Conservation (phyloP, 2,329 filamentous ascomycete species). For the Diplodia scrobiculata region DNA sequence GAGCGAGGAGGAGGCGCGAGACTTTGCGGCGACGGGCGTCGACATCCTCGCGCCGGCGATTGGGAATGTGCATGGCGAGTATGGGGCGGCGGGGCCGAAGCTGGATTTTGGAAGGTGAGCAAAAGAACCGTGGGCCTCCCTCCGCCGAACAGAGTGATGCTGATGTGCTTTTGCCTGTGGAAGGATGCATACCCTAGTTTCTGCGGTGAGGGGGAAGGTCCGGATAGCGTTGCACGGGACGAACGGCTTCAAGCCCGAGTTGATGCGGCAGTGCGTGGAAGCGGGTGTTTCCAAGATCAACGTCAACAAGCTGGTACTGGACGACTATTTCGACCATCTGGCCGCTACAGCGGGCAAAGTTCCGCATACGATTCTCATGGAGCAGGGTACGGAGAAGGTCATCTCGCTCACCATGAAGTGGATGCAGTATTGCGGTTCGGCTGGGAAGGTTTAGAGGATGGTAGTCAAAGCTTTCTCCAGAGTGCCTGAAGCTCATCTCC, state of each 20-base stretch:
- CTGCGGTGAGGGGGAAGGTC: conserved; percentile 45
- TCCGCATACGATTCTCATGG: conserved; percentile 48
- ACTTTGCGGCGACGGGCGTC: conserved; percentile 70
- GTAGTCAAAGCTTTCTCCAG: conserved; percentile 7
- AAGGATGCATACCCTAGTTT: background rate
- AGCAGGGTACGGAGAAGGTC: conserved; percentile 48
- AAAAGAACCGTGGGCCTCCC: background rate
- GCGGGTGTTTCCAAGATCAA: conserved; percentile 60
- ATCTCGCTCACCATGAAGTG: conserved; percentile 50
- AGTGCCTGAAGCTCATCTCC: conserved; percentile 9
- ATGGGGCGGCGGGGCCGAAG: conserved; percentile 60
- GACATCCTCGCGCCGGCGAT: conserved; percentile 73
- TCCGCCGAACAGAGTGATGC: background rate
- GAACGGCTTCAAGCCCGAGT: conserved; percentile 56
- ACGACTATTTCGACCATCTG: conserved; percentile 51
- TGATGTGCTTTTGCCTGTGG: background rate
- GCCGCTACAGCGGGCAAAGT: conserved; percentile 44
- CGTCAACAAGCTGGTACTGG: conserved; percentile 58
- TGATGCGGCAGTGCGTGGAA: conserved; percentile 56
- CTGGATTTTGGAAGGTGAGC: conserved; percentile 35
- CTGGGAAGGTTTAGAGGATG: conserved; percentile 46
- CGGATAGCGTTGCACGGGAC: conserved; percentile 60
- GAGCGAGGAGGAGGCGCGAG: conserved; percentile 66
- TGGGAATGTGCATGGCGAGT: conserved; percentile 74
- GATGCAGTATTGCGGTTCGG: conserved; percentile 54